Conservation (phyloP, 352 stramenopile genomes). For the Phytophthora sp. region DNA sequence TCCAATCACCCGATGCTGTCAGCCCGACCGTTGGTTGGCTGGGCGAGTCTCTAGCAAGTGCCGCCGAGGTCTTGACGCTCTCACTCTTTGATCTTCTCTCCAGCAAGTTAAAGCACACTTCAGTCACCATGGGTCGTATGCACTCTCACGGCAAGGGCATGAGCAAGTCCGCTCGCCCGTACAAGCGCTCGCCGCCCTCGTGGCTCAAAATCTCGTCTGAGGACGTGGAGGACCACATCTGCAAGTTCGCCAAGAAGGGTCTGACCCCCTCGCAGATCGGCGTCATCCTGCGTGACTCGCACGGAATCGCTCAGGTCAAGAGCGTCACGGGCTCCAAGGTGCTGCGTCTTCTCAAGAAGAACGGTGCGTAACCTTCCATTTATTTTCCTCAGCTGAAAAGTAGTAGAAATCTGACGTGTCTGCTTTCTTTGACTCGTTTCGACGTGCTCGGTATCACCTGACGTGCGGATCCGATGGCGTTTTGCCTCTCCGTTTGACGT, state of each 20-base stretch:
- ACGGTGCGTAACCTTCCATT: slow-evolving; percentile 79
- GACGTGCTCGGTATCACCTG: slow-evolving; percentile 84
- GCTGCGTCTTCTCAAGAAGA: slow-evolving; percentile 99
- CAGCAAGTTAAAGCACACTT: slow-evolving; percentile 53
- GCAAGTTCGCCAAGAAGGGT: slow-evolving; percentile 99
- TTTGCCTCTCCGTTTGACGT: slow-evolving; percentile 77
- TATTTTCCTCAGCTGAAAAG: neutral
- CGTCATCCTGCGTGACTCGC: slow-evolving; percentile 99
- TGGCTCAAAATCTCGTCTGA: slow-evolving; percentile 97
- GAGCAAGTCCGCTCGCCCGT: slow-evolving; percentile 98
- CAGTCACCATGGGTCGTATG: slow-evolving; percentile 97
- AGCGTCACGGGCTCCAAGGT: slow-evolving; percentile 99
- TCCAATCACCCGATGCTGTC: slow-evolving; percentile 11
- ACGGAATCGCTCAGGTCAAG: slow-evolving; percentile 99
- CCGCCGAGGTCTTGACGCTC: neutral
- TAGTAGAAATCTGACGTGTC: slow-evolving; percentile 17
- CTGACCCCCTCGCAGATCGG: slow-evolving; percentile 98
- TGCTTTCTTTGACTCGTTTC: slow-evolving; percentile 18
- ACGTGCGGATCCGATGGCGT: slow-evolving; percentile 68
- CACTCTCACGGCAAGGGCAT: slow-evolving; percentile 99
- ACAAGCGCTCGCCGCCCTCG: slow-evolving; percentile 98
- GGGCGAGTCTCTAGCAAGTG: neutral
- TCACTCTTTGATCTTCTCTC: slow-evolving; percentile 80
- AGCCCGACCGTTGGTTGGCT: slow-evolving; percentile 41
- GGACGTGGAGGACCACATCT: slow-evolving; percentile 99